Evolutionary conservation across 805 yeast species (phyloP).

Genomic region (Yamadazyma insecticola): DNA sequence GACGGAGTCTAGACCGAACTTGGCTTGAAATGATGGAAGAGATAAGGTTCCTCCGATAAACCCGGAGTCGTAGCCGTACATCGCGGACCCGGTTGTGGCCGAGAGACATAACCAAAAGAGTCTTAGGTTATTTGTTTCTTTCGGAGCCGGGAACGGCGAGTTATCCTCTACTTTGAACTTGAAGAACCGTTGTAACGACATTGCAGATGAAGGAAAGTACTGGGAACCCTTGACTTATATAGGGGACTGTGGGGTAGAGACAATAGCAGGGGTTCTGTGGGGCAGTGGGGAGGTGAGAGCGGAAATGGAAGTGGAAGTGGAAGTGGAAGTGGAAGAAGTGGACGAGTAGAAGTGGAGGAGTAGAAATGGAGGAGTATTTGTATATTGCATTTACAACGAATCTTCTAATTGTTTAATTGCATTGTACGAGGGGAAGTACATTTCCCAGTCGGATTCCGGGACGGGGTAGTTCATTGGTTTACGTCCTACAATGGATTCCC

Average conservation of each 20-base stretch:
- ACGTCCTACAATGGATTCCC: conserved; percentile 18
- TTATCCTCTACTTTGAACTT: conserved; percentile 3
- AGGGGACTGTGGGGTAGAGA: background rate
- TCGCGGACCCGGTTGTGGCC: conserved; percentile 6
- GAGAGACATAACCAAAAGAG: conserved; percentile 2
- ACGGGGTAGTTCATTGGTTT: conserved; percentile 16
- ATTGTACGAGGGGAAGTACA: conserved; percentile 1
- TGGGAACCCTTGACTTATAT: background rate
- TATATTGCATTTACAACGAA: background rate
- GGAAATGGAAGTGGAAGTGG: no score
- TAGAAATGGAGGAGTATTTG: no score
- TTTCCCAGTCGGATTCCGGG: conserved; percentile 1
- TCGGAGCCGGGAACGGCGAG: conserved; percentile 4
- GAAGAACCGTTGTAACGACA: no score
- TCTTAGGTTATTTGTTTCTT: conserved; percentile 3
- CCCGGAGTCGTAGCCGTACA: conserved; percentile 6
- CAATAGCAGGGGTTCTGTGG: no score
- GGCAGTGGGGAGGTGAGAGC: no score
- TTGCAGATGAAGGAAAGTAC: no score
- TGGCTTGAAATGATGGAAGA: conserved; percentile 1
- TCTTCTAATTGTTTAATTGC: conserved; percentile 1
- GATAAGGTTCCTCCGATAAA: conserved; percentile 2
- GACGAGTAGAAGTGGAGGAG: no score
- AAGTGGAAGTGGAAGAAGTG: no score
- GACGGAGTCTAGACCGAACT: conserved; percentile 1